Percentiles rank a stretch among this genome's conserved stretches.
Evolutionary conservation across 495 filamentous ascomycete genomes (phyloP).

Genomic region (Cercophora scortea): DNA sequence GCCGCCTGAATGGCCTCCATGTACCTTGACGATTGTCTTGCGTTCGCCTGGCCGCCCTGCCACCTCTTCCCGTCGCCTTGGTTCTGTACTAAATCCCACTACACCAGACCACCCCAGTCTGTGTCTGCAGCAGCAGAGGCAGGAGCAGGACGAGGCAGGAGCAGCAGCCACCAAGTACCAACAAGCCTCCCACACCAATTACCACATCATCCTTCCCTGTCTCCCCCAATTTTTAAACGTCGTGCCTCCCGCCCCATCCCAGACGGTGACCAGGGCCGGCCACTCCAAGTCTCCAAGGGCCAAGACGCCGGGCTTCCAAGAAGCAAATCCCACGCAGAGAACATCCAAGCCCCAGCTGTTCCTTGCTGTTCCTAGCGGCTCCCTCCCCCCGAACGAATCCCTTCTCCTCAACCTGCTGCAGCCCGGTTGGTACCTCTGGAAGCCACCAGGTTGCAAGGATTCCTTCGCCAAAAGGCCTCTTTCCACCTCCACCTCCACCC

Average conservation of each 20-base stretch:
- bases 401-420: not conserved
- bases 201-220: constrained; percentile 18
- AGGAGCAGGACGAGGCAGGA: not conserved
- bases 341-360: constrained; percentile 4
- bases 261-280: constrained; percentile 18
- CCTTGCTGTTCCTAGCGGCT: not conserved
- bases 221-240: constrained; percentile 18
- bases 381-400: not conserved
- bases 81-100: constrained; percentile 21
- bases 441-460: constrained; percentile 8
- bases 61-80: constrained; percentile 19
- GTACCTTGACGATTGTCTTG: constrained; percentile 9
- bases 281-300: constrained; percentile 14
- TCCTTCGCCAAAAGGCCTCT: constrained; percentile 1
- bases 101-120: constrained; percentile 17
- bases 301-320: constrained; percentile 16
- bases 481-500: not conserved
- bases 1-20: constrained; percentile 13
- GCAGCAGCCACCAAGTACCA: constrained; percentile 25
- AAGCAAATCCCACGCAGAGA: constrained; percentile 6
- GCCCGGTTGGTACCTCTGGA: no score
- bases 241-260: constrained; percentile 21
- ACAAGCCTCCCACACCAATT: constrained; percentile 15
- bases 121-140: constrained; percentile 4
- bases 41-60: constrained; percentile 17